phyloP scores from a whole-genome alignment of 225 moss, liverwort and hornwort genomes.

The Sphagnum tenellum region DNA sequence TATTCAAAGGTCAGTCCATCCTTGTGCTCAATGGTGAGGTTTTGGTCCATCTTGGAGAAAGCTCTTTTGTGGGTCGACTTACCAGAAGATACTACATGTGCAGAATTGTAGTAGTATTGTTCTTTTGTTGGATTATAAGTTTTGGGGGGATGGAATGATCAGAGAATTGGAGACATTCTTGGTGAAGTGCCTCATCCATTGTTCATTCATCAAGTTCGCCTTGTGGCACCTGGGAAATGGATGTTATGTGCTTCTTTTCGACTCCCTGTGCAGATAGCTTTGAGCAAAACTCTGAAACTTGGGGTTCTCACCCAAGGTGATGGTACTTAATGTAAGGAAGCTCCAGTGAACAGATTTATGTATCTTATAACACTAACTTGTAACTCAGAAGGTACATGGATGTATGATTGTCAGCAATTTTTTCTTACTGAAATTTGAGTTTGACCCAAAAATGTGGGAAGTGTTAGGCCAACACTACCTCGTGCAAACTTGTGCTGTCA shows the following conservation, averaged over 20 bases:
- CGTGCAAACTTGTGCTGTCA: too few relatives aligned
- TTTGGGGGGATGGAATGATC: conserved; percentile 6
- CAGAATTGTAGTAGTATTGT: background rate
- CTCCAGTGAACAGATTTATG: too few relatives aligned
- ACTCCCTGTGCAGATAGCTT: conserved; percentile 21
- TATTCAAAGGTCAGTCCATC: conserved; percentile 47
- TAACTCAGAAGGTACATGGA: too few relatives aligned
- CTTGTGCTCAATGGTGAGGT: background rate
- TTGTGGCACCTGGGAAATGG: conserved; percentile 61
- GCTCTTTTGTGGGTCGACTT: background rate
- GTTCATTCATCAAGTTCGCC: conserved; percentile 42
- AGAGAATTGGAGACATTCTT: conserved; percentile 62
- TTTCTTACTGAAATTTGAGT: too few relatives aligned
- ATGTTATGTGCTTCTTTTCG: conserved; percentile 76
- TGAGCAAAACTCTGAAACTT: too few relatives aligned
- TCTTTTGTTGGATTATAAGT: conserved; percentile 2
- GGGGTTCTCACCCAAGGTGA: too few relatives aligned
- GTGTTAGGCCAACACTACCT: too few relatives aligned
- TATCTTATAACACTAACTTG: too few relatives aligned
- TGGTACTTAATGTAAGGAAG: too few relatives aligned
- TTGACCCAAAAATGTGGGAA: too few relatives aligned
- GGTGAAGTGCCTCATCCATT: conserved; percentile 34
- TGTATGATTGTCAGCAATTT: too few relatives aligned
- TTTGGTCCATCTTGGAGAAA: background rate
- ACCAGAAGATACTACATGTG: background rate